Conservation (phyloP, 2,329 filamentous ascomycete species). For the Aspergillus neoniger region DNA sequence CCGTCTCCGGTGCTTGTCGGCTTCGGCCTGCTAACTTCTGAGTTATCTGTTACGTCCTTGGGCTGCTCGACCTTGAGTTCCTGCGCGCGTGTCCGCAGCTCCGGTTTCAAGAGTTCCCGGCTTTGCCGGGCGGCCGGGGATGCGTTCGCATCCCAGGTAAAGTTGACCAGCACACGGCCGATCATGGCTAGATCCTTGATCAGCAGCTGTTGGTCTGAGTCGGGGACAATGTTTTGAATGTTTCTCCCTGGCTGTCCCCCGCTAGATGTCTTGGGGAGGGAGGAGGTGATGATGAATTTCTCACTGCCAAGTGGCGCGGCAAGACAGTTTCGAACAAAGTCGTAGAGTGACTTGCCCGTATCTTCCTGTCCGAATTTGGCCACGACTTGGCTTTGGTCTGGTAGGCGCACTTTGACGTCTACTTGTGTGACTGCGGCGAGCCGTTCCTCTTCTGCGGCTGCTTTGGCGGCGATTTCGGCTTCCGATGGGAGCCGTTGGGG, state of each 20-base stretch:
- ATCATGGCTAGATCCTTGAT: conserved; percentile 72
- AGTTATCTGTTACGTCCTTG: conserved; percentile 55
- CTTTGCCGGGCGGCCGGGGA: conserved; percentile 56
- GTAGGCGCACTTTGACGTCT: conserved; percentile 79
- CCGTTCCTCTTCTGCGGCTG: conserved; percentile 64
- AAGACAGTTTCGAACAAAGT: conserved; percentile 72
- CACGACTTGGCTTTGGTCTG: conserved; percentile 78
- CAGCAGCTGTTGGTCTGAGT: conserved; percentile 54
- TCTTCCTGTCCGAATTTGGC: conserved; percentile 69
- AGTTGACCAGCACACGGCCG: conserved; percentile 71
- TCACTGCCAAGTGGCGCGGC: conserved; percentile 56
- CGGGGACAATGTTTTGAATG: conserved; percentile 37
- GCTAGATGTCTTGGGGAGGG: conserved; percentile 34
- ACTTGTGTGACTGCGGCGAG: conserved; percentile 68
- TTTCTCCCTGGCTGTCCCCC: conserved; percentile 16
- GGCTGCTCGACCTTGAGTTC: conserved; percentile 57
- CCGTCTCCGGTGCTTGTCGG: conserved; percentile 26
- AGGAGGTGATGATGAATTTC: conserved; percentile 71
- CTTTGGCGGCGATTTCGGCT: conserved; percentile 72
- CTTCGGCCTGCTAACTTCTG: conserved; percentile 45
- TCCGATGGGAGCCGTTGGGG: conserved; percentile 82
- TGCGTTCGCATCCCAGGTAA: conserved; percentile 70
- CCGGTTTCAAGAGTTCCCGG: conserved; percentile 60
- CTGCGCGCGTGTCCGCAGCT: conserved; percentile 64
- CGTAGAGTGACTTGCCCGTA: conserved; percentile 71